phyloP scores from a whole-genome alignment of 2,329 filamentous ascomycete genomes.

The Trichophyton simii region DNA sequence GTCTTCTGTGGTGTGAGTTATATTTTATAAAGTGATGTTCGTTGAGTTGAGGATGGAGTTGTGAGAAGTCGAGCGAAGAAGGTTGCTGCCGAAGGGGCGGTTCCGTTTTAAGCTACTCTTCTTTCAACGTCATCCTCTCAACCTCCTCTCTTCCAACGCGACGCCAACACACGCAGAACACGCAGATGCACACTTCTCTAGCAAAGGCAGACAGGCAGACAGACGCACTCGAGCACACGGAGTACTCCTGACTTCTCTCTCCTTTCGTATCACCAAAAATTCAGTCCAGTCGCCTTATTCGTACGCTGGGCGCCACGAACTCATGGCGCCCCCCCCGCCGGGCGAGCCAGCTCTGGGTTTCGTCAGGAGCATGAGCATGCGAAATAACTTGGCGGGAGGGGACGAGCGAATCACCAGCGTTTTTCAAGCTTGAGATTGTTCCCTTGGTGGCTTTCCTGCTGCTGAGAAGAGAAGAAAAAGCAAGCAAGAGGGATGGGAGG shows the following conservation, averaged over 20 bases:
- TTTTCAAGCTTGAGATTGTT: not conserved
- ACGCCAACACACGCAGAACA: not conserved
- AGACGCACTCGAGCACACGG: too few species aligned
- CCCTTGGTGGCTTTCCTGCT: not conserved
- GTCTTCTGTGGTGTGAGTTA: not conserved
- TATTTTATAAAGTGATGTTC: not conserved
- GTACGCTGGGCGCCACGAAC: not conserved
- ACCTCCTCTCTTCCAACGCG: not conserved
- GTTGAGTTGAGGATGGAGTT: not conserved
- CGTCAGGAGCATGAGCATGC: not conserved
- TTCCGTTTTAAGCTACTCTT: not conserved
- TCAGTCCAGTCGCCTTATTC: not conserved
- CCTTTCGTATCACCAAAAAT: not conserved
- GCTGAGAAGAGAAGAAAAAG: not conserved
- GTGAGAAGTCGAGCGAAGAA: not conserved
- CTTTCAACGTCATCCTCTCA: not conserved
- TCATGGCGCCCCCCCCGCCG: not conserved
- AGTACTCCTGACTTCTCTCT: not conserved
- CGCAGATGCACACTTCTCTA: too few species aligned
- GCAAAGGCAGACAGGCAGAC: too few species aligned
- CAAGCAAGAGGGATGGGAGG: not conserved
- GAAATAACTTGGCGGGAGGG: constrained; percentile 3
- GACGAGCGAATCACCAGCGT: not conserved
- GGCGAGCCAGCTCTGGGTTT: not conserved
- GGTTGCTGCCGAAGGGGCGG: not conserved